Evolutionary conservation across 805 yeast species (phyloP).

Genomic region (Saccharomycopsis selenospora): DNA sequence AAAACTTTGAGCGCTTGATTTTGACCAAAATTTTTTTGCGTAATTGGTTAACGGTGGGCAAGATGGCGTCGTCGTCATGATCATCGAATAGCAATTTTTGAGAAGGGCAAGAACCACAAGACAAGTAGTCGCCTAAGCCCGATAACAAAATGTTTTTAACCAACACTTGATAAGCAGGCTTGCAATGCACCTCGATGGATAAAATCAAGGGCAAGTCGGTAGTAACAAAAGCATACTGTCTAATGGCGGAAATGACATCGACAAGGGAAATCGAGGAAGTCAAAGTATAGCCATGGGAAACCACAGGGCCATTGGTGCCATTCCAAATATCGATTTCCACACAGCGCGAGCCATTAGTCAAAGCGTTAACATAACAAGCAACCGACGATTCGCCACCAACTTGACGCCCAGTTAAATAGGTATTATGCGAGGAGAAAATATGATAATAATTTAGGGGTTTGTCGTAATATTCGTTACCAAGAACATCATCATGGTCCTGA

Average conservation of each 20-base stretch:
- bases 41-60: slow-evolving; percentile 72
- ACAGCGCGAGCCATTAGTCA: slow-evolving; percentile 90
- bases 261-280: slow-evolving; percentile 64
- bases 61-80: slow-evolving; percentile 10
- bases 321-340: slow-evolving; percentile 97
- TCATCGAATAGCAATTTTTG: slow-evolving; percentile 13
- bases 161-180: slow-evolving; percentile 53
- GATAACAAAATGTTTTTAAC: slow-evolving; percentile 48
- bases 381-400: slow-evolving; percentile 80
- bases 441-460: slow-evolving; percentile 76
- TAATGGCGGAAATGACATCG: slow-evolving; percentile 64
- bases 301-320: slow-evolving; percentile 71
- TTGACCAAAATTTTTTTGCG: slow-evolving; percentile 70
- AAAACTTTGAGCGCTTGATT: slow-evolving; percentile 50
- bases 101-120: slow-evolving; percentile 27
- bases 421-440: slow-evolving; percentile 91
- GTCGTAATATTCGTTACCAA: too few relatives aligned
- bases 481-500: background rate
- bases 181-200: slow-evolving; percentile 82
- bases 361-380: slow-evolving; percentile 79
- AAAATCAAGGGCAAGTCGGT: slow-evolving; percentile 80
- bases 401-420: slow-evolving; percentile 84
- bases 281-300: slow-evolving; percentile 82
- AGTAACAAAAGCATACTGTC: slow-evolving; percentile 82
- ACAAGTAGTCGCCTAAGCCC: slow-evolving; percentile 51